Conservation (phyloP, 805 yeast species). For the Candida peoriensis region DNA sequence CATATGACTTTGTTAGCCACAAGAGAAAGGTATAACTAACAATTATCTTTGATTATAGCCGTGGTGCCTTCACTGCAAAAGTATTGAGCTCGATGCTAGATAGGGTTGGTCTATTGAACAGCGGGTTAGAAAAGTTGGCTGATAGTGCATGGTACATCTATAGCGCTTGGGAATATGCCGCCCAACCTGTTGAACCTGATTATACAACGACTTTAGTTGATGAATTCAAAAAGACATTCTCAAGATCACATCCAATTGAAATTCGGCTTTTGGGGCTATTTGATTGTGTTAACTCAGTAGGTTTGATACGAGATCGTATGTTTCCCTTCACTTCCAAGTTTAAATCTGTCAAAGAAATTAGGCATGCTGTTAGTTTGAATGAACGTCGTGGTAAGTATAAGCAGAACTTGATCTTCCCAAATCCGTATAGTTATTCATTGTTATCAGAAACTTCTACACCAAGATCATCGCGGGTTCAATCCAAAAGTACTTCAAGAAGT, state of each 20-base stretch:
- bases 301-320: slow-evolving; percentile 48
- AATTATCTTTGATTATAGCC: slow-evolving; percentile 26
- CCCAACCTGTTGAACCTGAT: slow-evolving; percentile 46
- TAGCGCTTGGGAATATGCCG: slow-evolving; percentile 53
- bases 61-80: slow-evolving; percentile 66
- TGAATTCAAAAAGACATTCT: slow-evolving; percentile 52
- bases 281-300: slow-evolving; percentile 68
- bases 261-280: slow-evolving; percentile 62
- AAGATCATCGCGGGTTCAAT: not conserved
- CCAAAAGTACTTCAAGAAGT: slow-evolving; percentile 1
- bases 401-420: slow-evolving; percentile 47
- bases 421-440: slow-evolving; percentile 31
- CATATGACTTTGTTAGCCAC: no score
- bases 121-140: slow-evolving; percentile 52
- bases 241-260: slow-evolving; percentile 34
- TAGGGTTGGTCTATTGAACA: slow-evolving; percentile 52
- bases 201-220: slow-evolving; percentile 40
- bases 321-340: slow-evolving; percentile 54
- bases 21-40: no score
- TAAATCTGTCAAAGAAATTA: slow-evolving; percentile 47
- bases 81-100: slow-evolving; percentile 63
- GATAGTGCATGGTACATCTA: slow-evolving; percentile 61
- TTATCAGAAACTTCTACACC: slow-evolving; percentile 18
- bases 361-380: slow-evolving; percentile 66
- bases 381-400: slow-evolving; percentile 62